A percentile compares a stretch with the other conserved stretches of the same genome.
phyloP scores from a whole-genome alignment of 345 rosid species.

The Hevea brasiliensis region DNA sequence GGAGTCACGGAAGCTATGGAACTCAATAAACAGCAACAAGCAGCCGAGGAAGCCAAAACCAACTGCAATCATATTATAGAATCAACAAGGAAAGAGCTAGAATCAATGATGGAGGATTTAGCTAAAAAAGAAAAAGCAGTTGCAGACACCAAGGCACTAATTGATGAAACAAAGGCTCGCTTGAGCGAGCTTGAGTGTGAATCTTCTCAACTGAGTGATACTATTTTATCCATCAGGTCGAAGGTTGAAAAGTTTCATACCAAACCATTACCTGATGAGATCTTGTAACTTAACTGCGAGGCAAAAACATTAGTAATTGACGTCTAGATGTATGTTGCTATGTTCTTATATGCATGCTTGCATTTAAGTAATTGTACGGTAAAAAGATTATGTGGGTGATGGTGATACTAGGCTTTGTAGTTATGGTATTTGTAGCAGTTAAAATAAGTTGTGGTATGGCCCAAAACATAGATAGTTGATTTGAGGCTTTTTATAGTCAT shows the following conservation, averaged over 20 bases:
- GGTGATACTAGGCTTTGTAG: neutral
- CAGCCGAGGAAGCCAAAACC: conserved; percentile 41
- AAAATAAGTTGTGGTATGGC: neutral
- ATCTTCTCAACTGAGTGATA: conserved; percentile 35
- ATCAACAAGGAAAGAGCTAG: conserved; percentile 48
- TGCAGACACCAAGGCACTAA: conserved; percentile 31
- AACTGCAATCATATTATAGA: conserved; percentile 41
- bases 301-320: neutral
- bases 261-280: conserved; percentile 50
- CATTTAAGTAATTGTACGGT: conserved; percentile 9
- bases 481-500: neutral
- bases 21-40: conserved; percentile 41
- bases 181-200: conserved; percentile 50
- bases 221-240: conserved; percentile 32
- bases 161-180: conserved; percentile 35
- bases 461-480: neutral
- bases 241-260: conserved; percentile 50
- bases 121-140: conserved; percentile 49
- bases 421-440: neutral
- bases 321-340: neutral
- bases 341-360: neutral
- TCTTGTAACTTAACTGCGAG: conserved; percentile 36
- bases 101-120: conserved; percentile 43
- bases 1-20: conserved; percentile 59
- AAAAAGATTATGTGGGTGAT: conserved; percentile 10